phyloP scores from a whole-genome alignment of 306 rosid genomes.

The Gynostemma pentaphyllum region DNA sequence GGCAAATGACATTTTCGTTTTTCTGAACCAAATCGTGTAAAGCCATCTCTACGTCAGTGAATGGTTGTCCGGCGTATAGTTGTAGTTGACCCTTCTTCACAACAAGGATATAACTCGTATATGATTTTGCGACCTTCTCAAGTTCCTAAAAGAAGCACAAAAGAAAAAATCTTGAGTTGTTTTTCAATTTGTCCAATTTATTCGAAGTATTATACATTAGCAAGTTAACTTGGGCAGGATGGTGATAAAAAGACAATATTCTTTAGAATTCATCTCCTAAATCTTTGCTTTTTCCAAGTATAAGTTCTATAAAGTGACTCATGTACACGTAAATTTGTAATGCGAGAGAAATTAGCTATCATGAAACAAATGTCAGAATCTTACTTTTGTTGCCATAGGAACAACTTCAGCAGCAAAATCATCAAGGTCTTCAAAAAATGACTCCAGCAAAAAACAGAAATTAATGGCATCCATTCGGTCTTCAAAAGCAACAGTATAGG shows the following conservation, averaged over 20 bases:
- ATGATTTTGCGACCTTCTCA: slow-evolving; percentile 34
- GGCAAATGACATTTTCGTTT: slow-evolving; percentile 19
- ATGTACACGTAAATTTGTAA: not conserved
- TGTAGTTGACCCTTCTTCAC: slow-evolving; percentile 71
- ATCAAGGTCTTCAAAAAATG: slow-evolving; percentile 56
- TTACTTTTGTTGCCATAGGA: slow-evolving; percentile 61
- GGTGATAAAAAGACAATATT: not conserved
- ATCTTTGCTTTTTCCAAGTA: not conserved
- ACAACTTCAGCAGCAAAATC: slow-evolving; percentile 48
- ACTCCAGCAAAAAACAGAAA: slow-evolving; percentile 61
- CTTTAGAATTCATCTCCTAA: not conserved
- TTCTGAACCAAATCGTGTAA: slow-evolving; percentile 39
- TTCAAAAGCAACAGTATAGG: slow-evolving; percentile 67
- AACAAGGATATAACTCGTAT: slow-evolving; percentile 39
- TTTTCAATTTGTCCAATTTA: not conserved
- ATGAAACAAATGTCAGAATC: not conserved
- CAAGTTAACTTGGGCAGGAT: not conserved
- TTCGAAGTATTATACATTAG: not conserved
- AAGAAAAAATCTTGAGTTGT: not conserved
- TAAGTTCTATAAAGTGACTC: not conserved
- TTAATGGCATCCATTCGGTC: slow-evolving; percentile 63
- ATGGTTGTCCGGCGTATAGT: slow-evolving; percentile 80
- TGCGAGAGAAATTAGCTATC: not conserved
- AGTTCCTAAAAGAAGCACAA: slow-evolving; percentile 50
- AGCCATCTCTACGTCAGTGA: slow-evolving; percentile 69